Conservation (phyloP, 495 filamentous ascomycete species). For the Neurospora pannonica region DNA sequence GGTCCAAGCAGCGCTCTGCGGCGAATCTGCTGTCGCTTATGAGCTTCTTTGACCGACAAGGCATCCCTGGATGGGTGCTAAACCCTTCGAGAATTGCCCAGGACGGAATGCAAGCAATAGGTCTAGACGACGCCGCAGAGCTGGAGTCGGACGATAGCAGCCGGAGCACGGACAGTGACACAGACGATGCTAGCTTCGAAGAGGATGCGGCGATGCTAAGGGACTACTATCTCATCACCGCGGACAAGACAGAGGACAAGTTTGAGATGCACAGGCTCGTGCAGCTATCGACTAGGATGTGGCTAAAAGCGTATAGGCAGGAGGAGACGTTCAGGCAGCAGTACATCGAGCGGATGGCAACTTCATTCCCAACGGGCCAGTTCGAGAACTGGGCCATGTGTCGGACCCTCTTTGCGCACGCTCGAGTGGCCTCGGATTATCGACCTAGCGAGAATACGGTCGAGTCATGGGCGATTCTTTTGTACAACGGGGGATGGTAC, state of each 20-base stretch:
- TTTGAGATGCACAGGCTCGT: conserved; percentile 12
- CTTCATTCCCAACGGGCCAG: conserved; percentile 29
- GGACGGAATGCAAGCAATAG: conserved; percentile 9
- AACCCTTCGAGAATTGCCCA: conserved; percentile 7
- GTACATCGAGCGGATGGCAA: conserved; percentile 21
- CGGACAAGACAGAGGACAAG: conserved; percentile 5
- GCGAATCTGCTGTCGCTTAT: no score
- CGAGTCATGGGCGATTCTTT: conserved; percentile 1
- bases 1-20: no score
- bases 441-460: conserved; percentile 4
- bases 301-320: conserved; percentile 8
- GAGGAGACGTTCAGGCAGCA: no score
- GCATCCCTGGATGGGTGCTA: no score
- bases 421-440: conserved; percentile 3
- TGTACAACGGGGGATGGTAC: conserved; percentile 13
- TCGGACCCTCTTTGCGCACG: no score
- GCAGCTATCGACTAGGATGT: neutral
- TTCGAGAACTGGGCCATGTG: conserved; percentile 7
- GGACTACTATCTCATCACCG: conserved; percentile 33
- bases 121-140: no score
- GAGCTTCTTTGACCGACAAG: no score
- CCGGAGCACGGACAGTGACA: no score
- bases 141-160: no score
- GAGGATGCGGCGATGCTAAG: conserved; percentile 31
- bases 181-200: conserved; percentile 23